Conservation (phyloP, 208 protist genomes). For the Vickermania spadyakhi region DNA sequence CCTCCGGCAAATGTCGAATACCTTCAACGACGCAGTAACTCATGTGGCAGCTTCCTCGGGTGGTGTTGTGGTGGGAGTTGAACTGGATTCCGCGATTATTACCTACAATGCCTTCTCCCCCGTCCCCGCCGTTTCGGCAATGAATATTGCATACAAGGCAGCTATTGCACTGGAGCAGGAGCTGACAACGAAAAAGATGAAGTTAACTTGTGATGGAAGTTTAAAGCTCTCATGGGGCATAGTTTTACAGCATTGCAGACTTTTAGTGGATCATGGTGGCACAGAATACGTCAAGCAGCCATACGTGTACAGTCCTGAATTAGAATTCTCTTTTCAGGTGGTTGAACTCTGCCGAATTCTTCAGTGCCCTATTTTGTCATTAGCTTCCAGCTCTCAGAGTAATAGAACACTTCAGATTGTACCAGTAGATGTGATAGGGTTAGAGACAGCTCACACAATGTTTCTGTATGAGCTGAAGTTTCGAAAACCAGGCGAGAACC, state of each 20-base stretch:
- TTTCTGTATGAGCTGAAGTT: conserved; percentile 1
- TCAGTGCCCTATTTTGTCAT: conserved; percentile 15
- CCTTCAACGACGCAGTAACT: conserved; percentile 17
- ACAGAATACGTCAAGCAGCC: conserved; percentile 1
- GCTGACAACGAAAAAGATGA: conserved; percentile 1
- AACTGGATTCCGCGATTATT: conserved; percentile 26
- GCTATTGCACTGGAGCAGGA: conserved; percentile 6
- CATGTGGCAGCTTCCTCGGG: conserved; percentile 10
- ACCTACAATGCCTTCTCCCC: conserved; percentile 25
- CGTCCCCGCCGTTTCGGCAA: conserved; percentile 4
- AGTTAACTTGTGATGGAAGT: neutral
- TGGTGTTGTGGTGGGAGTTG: conserved; percentile 18
- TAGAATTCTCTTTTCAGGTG: conserved; percentile 19
- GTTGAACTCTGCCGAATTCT: conserved; percentile 17
- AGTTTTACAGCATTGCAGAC: conserved; percentile 14
- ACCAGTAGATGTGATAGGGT: conserved; percentile 1
- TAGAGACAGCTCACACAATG: neutral
- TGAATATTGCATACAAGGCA: conserved; percentile 7
- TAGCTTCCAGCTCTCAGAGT: conserved; percentile 14
- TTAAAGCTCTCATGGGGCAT: conserved; percentile 23
- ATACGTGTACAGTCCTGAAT: conserved; percentile 13
- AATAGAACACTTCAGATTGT: neutral
- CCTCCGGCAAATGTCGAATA: conserved; percentile 13
- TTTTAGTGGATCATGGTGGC: conserved; percentile 10
- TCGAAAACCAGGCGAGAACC: neutral